Conservation (phyloP, 176 grass and related monocot species). For the Bromus sterilis region DNA sequence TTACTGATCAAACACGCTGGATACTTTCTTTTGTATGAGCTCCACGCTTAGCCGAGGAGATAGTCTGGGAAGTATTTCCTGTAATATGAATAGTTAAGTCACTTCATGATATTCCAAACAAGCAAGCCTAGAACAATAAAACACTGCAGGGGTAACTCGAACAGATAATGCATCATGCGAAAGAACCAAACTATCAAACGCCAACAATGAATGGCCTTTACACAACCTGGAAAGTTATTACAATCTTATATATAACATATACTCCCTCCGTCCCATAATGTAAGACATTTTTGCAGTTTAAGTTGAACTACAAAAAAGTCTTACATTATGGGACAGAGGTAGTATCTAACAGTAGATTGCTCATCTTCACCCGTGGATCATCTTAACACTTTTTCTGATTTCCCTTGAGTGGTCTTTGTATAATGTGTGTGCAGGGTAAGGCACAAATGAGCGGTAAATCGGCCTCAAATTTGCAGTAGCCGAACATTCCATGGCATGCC, state of each 20-base stretch:
- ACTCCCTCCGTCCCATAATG: too few species aligned
- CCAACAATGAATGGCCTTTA: neutral
- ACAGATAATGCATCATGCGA: neutral
- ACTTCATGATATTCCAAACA: neutral
- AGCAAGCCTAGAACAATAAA: neutral
- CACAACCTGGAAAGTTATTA: neutral
- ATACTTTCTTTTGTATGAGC: slow-evolving; percentile 89
- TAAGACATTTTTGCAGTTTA: too few species aligned
- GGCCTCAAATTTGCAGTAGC: neutral
- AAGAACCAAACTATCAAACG: neutral
- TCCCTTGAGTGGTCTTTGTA: neutral
- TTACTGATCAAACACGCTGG: slow-evolving; percentile 60
- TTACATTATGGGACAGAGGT: too few species aligned
- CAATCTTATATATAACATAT: neutral
- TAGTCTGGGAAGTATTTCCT: slow-evolving; percentile 82
- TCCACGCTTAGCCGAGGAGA: slow-evolving; percentile 85
- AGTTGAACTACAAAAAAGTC: too few species aligned
- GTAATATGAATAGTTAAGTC: neutral
- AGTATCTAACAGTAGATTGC: neutral
- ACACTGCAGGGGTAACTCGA: neutral
- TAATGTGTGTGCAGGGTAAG: neutral
- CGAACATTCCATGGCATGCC: neutral
- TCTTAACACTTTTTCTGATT: neutral
- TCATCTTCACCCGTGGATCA: neutral
- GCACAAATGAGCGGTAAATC: neutral